Base-by-base conservation (phyloP, 2,329 filamentous ascomycete genomes). In the Tothia fuscella region DNA sequence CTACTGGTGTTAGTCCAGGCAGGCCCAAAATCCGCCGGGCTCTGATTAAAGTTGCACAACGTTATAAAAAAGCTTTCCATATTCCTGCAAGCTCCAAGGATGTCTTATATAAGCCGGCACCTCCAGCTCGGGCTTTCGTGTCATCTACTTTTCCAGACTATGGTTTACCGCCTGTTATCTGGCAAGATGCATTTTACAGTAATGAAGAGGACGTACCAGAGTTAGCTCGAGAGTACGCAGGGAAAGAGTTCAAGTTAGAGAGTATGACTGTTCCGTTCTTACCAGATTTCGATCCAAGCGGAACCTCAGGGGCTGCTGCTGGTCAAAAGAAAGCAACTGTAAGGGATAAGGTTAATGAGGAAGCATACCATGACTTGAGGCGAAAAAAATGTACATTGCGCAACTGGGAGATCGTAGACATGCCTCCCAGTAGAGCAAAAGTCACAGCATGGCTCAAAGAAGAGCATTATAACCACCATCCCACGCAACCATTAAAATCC, bases 131-230 rank as follows among this genome's bases (percentile, higher is more conserved):
- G 34, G 47, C 64, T 25, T 33, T 70, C 67, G 50, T 86, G 1
- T 54, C 63, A 3, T 62, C 64, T 2, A 80, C 76, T 1, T 69
- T 86, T 56, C 59, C 68, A 49, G 56, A 66, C n/a, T 60, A 68
- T 44, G 69, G 69, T 10, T 61, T 78, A 6, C 81, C 82, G 0
- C 68, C 79, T 44, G 71, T 82, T 12, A 72, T 95, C 37, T 93
- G 94, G 48, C 83, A 87, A 57, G 79, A 87, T 54, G 80, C 88
- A 1, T 88, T 80, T 53, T 96, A 94, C 56, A 83, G 87, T 50
- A 71, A 83, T 21, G 85, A 93, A 47, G 71, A 69, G 38, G 91
- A 96, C 59, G 82, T 95, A 0, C 87, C 88, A 10, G 71, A 80
- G 29, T 74, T 80, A 41, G 61, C 71, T 24, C 72, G 85, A 41